Evolutionary conservation across 2,329 filamentous ascomycete genomes (phyloP), one percentile per base, ranked within the genome.

Genomic region (Huntiella bhutanensis): DNA sequence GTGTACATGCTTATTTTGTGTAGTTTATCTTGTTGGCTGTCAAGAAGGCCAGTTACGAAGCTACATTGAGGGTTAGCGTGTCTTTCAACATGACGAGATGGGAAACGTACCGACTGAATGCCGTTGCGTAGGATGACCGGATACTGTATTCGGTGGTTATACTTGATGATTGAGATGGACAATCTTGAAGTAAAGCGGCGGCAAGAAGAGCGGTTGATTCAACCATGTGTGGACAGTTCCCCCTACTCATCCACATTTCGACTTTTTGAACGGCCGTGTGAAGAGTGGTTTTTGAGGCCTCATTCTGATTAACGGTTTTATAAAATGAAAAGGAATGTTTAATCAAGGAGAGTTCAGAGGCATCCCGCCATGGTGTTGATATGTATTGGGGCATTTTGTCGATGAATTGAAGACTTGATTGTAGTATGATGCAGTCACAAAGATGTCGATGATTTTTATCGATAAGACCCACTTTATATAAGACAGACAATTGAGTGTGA

Each of bases 31-130:
- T 80, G 78, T 54, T 80, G 77, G 41, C 77, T 73, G 59, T 91
- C 83, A 41, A 85, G 68, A 49, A 88, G 71, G 36, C 82, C 82
- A 1, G 83, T 91, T 16, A 88, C 80, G 59, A 91, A 91, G 52
- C 78, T 81, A 52, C 8, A n/a, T 39, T 7, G 3, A 39, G 13
- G 13, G 12, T 39, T 16, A 13, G 37, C 17, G 37, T 39, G 4
- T 39, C 2, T 39, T 13, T 39, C 12, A 5, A 17, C 10, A n/a
- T 16, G n/a, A n/a, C 5, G 37, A 39, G 13, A 11, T 15, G 13
- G 19, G 4, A 35, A 33, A 67, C 71, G 57, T 63, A 81, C 76
- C 79, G 72, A 62, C 75, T 78, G 58, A 88, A 82, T 5, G 82
- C 82, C 22, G 79, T 75, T 22, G 77, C 74, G 61, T 88, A 87